Evolutionary conservation across 805 yeast species (phyloP).

Genomic region (Pichia manshurica): DNA sequence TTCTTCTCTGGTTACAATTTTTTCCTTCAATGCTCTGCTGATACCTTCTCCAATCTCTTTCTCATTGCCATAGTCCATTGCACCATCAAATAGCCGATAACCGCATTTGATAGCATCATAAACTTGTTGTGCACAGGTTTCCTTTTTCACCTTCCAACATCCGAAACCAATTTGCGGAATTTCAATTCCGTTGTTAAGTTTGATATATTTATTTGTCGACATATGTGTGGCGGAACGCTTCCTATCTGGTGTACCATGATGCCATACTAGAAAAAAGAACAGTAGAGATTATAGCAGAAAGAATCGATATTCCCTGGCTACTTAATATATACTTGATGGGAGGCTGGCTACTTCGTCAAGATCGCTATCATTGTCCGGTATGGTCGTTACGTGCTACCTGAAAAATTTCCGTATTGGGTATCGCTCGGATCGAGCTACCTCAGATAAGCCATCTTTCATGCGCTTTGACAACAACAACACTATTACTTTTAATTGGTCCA

Average conservation of each 20-base stretch:
- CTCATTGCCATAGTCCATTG: conserved; percentile 68
- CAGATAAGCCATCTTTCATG: neutral
- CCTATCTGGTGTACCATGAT: too few species aligned
- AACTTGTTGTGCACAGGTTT: conserved; percentile 44
- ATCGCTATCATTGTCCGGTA: neutral
- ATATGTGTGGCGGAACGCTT: too few species aligned
- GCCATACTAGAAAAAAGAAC: too few species aligned
- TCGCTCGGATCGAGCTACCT: conserved; percentile 1
- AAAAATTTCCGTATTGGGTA: neutral
- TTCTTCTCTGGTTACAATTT: conserved; percentile 69
- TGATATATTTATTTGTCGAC: conserved; percentile 9
- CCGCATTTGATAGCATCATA: conserved; percentile 84
- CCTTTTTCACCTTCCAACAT: conserved; percentile 50
- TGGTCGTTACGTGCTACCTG: neutral
- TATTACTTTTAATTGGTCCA: too few species aligned
- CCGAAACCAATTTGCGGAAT: conserved; percentile 56
- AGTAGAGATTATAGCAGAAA: too few species aligned
- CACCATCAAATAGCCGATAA: conserved; percentile 71
- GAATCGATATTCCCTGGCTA: too few species aligned
- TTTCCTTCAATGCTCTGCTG: conserved; percentile 53
- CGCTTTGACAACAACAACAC: too few species aligned
- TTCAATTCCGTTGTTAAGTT: conserved; percentile 28
- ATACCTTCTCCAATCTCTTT: conserved; percentile 62
- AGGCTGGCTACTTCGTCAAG: too few species aligned
- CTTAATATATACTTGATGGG: too few species aligned